Conservation (phyloP, 495 filamentous ascomycete genomes). For the Penicillium ochrochloron region DNA sequence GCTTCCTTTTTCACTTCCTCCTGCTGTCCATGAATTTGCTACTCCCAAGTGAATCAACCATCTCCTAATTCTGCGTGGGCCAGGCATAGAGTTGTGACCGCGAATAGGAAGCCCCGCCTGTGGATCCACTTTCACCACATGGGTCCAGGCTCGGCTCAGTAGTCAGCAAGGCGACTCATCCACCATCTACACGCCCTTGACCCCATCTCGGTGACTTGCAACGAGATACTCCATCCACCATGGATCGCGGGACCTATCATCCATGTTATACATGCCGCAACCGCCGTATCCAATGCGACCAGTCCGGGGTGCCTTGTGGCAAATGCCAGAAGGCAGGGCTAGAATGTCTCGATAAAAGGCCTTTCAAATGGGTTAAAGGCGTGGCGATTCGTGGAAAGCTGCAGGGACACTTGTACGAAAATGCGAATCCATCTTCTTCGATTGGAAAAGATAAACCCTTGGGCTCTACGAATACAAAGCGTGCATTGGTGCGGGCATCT, state of each 20-base stretch:
- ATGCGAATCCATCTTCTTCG: slow-evolving; percentile 6
- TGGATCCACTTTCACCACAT: neutral
- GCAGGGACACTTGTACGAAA: slow-evolving; percentile 26
- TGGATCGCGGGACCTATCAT: slow-evolving; percentile 17
- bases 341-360: slow-evolving; percentile 57
- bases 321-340: slow-evolving; percentile 53
- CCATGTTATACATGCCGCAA: slow-evolving; percentile 58
- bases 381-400: slow-evolving; percentile 52
- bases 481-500: slow-evolving; percentile 2
- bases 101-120: slow-evolving; percentile 7
- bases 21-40: neutral
- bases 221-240: slow-evolving; percentile 10
- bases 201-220: slow-evolving; percentile 12
- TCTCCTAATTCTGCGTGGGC: neutral
- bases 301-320: slow-evolving; percentile 33
- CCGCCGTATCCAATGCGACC: slow-evolving; percentile 60
- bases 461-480: neutral
- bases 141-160: slow-evolving; percentile 12
- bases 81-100: slow-evolving; percentile 4
- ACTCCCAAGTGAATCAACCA: neutral
- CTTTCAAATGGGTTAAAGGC: slow-evolving; percentile 49
- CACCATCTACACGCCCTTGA: slow-evolving; percentile 2
- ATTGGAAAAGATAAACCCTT: neutral
- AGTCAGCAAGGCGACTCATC: slow-evolving; percentile 14
- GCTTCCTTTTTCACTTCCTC: neutral